These are phyloP conservation scores for Chalciporus chontae DNA, from an alignment of 768 basidiomycete species.

Conservation along the genomic window DNA sequence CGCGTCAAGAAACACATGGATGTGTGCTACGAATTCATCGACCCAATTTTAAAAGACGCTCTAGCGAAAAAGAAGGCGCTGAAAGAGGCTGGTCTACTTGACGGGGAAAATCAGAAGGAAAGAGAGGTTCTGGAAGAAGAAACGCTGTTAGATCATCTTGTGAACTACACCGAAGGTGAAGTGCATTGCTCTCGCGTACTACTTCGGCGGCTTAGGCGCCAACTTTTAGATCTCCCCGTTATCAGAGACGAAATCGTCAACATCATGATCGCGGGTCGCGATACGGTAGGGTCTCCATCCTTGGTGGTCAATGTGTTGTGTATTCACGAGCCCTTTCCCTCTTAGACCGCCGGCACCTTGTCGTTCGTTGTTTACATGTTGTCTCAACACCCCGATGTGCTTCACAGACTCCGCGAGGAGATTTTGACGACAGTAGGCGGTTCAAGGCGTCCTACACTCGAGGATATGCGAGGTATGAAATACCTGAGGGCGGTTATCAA, in stretches of 20 bases:
- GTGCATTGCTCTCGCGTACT: neutral
- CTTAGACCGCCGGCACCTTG: conserved; percentile 29
- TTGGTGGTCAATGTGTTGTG: neutral
- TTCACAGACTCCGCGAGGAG: conserved; percentile 30
- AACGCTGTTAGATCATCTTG: conserved; percentile 30
- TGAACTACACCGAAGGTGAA: conserved; percentile 27
- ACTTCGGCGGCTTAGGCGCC: neutral
- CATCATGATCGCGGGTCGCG: conserved; percentile 36
- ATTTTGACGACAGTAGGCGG: conserved; percentile 26
- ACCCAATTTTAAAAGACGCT: conserved; percentile 50
- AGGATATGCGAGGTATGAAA: conserved; percentile 36
- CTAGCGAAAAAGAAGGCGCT: conserved; percentile 35
- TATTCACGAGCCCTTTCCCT: neutral
- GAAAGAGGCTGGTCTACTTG: conserved; percentile 20
- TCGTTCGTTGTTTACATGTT: conserved; percentile 30
- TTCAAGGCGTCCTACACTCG: conserved; percentile 26
- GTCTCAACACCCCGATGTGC: conserved; percentile 26
- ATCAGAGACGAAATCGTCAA: conserved; percentile 36
- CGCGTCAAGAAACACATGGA: conserved; percentile 42
- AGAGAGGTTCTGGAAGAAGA: conserved; percentile 20
- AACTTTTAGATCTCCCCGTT: conserved; percentile 24
- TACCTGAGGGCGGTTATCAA: conserved; percentile 40
- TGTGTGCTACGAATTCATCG: conserved; percentile 48
- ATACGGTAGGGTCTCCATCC: conserved; percentile 23
- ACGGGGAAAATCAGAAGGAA: conserved; percentile 6